phyloP scores from a whole-genome alignment of 2,329 filamentous ascomycete species.

The Sclerotinia sclerotiorum region DNA sequence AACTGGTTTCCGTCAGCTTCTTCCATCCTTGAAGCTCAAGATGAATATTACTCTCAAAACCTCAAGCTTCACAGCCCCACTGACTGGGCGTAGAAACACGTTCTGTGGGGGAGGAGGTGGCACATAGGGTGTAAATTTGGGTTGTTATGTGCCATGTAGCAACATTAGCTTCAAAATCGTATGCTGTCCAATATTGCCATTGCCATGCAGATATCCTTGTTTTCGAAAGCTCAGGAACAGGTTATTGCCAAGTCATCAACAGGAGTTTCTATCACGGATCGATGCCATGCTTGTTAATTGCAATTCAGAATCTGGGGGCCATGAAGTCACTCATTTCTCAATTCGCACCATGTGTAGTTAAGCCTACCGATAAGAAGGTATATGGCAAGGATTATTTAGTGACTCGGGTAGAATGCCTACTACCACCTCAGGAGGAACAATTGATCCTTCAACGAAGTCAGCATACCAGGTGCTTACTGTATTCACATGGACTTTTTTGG shows the following conservation, averaged over 20 bases:
- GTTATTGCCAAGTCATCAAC: not conserved
- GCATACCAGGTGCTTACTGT: not conserved
- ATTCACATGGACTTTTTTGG: not conserved
- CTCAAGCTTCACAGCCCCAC: not conserved
- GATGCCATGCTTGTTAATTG: not conserved
- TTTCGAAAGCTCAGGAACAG: not conserved
- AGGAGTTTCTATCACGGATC: not conserved
- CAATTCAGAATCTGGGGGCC: conserved; percentile 7
- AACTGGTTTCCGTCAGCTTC: not conserved
- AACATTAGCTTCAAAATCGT: not conserved
- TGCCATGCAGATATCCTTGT: conserved; percentile 11
- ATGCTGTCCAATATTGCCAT: not conserved
- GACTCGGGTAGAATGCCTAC: not conserved
- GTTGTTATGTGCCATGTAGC: not conserved
- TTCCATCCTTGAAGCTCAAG: conserved; percentile 1
- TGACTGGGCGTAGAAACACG: not conserved
- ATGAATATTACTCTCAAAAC: not conserved
- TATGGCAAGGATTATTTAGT: not conserved
- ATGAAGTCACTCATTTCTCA: not conserved
- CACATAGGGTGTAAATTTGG: not conserved
- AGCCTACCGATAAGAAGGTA: not conserved
- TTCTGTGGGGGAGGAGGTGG: conserved; percentile 3
- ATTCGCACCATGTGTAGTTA: not conserved
- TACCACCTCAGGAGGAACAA: not conserved
- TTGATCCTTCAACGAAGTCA: conserved; percentile 4